Evolutionary conservation across 371 early-diverging fungal genomes (phyloP), one percentile per base, ranked within the genome.

Genomic region (Mucor indicus): DNA sequence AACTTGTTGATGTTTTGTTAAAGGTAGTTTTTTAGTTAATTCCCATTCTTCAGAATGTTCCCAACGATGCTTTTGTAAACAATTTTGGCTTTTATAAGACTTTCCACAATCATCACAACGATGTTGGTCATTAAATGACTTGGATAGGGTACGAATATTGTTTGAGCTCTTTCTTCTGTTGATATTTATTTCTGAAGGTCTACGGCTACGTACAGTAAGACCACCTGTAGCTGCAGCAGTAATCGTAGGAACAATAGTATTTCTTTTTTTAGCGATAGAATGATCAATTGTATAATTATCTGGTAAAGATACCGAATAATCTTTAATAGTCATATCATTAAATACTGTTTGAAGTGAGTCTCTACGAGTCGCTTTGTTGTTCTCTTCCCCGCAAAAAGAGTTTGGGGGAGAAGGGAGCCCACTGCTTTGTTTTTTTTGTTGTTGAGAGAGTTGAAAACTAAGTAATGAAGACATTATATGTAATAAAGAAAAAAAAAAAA

Each of bases 1-100:
- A 1, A 88, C 87, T 52, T 88, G 89, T 44, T 86, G 87, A 57
- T 88, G 89, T 49, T 85, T 86, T 25, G 85, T 80, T 24, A 86
- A 60, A 24, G 77, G 62, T 33, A 87, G 60, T 49, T 84, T 83
- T 42, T 77, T 73, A 3, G 84, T 79, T 37, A 77, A 48, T 29
- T 75, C 75, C 89, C 89, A 88, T 48, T 79, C 69, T 38, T 77
- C 79, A 15, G 84, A 81, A 44, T 88, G 89, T 49, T 86, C 84
- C 85, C 84, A 83, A 21, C 80, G 77, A 60, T 88, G 89, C 56
- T 83, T 84, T 57, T 71, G 61, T 10, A 88, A 64, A 38, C 85
- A 85, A 48, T 81, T 84, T 25, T 82, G 77, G 44, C 80, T 81
- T 43, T 84, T 84, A 60, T 85, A 86, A 1, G 76, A 63, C 59